Evolutionary conservation across 805 yeast species (phyloP).

Genomic region (Metschnikowia noctiluminum): DNA sequence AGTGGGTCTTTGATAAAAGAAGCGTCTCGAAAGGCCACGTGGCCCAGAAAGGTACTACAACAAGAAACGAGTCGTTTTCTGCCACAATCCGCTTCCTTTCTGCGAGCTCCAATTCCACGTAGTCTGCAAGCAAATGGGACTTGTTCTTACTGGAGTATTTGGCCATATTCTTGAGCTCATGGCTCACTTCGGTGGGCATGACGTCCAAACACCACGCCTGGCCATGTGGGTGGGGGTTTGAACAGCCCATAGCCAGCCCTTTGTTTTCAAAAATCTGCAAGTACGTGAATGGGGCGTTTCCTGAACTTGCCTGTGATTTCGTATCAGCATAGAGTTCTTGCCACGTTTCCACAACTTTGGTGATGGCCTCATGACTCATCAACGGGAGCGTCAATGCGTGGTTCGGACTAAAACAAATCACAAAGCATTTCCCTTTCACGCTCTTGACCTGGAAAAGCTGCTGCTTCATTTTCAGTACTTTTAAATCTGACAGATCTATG

Average conservation of each 20-base stretch:
- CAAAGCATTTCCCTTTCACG: slow-evolving; percentile 65
- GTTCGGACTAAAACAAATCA: slow-evolving; percentile 68
- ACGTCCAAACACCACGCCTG: slow-evolving; percentile 73
- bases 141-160: slow-evolving; percentile 42
- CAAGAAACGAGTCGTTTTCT: slow-evolving; percentile 60
- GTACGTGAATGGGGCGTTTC: slow-evolving; percentile 49
- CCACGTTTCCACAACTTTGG: slow-evolving; percentile 59
- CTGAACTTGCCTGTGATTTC: slow-evolving; percentile 31
- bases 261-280: slow-evolving; percentile 75
- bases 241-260: slow-evolving; percentile 79
- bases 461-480: slow-evolving; percentile 25
- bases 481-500: neutral
- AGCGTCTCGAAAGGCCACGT: slow-evolving; percentile 78
- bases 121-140: slow-evolving; percentile 58
- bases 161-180: slow-evolving; percentile 51
- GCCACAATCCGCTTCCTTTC: slow-evolving; percentile 52
- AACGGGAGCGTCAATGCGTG: slow-evolving; percentile 65
- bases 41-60: slow-evolving; percentile 79
- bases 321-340: slow-evolving; percentile 47
- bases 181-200: slow-evolving; percentile 63
- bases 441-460: slow-evolving; percentile 53
- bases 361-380: slow-evolving; percentile 47
- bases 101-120: slow-evolving; percentile 51
- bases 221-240: slow-evolving; percentile 80
- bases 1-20: slow-evolving; percentile 54